Percentiles rank a stretch among this genome's conserved stretches.
These are phyloP conservation scores for Lactuca saligna DNA, from an alignment of 129 eudicot species.

Conservation along the genomic window DNA sequence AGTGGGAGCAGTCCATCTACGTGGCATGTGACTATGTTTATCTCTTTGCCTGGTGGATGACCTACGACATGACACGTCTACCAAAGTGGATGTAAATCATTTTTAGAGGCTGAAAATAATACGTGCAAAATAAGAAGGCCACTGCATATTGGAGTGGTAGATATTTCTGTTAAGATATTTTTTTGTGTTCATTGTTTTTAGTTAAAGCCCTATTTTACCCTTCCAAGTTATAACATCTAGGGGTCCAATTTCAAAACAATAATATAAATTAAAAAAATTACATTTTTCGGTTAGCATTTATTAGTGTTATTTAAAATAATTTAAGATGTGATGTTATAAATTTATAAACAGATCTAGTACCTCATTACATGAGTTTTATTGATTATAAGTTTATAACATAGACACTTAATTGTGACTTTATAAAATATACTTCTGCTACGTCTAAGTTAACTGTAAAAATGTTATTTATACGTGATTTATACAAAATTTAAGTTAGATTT, in stretches of 20 bases:
- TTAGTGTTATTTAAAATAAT: too few species aligned
- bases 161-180: conserved; percentile 13
- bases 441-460: not conserved
- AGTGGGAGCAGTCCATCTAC: not conserved
- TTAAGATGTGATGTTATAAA: too few species aligned
- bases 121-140: not conserved
- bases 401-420: too few species aligned
- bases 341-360: too few species aligned
- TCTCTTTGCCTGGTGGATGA: conserved; percentile 15
- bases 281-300: too few species aligned
- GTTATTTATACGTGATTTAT: not conserved
- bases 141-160: not conserved
- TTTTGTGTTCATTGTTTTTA: not conserved
- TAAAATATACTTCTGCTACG: too few species aligned
- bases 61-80: conserved; percentile 9
- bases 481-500: too few species aligned
- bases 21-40: not conserved
- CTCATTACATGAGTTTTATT: too few species aligned
- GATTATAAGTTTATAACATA: too few species aligned
- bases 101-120: not conserved
- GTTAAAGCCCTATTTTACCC: not conserved
- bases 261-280: too few species aligned
- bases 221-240: too few species aligned
- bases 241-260: too few species aligned
- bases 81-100: not conserved